Conservation (phyloP, 176 grass and related monocot species). For the Alloteropsis semialata region DNA sequence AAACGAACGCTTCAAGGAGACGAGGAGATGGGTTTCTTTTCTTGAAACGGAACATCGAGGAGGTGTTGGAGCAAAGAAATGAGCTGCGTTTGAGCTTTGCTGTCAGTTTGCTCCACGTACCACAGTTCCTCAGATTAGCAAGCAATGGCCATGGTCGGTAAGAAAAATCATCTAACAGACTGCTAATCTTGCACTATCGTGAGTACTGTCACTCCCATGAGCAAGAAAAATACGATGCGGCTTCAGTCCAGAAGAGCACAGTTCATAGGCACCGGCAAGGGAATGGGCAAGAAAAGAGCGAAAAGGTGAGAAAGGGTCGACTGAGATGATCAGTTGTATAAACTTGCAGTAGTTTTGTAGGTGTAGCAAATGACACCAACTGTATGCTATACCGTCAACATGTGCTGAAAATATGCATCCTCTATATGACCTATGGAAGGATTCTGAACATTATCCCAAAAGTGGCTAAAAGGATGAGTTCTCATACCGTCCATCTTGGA, state of each 20-base stretch:
- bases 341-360: neutral
- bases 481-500: slow-evolving; percentile 93
- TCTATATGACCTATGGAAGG: neutral
- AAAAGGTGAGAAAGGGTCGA: neutral
- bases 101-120: neutral
- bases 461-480: neutral
- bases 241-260: no score
- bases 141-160: no score
- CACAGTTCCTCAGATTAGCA: neutral
- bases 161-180: no score
- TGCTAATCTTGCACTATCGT: neutral
- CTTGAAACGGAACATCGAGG: neutral
- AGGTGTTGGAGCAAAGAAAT: neutral
- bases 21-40: neutral
- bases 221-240: no score
- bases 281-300: neutral
- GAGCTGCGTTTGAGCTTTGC: neutral
- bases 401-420: neutral
- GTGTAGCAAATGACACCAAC: neutral
- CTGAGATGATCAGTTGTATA: neutral
- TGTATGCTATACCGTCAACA: no score
- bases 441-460: neutral
- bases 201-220: neutral
- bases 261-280: no score
- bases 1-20: slow-evolving; percentile 3